Base-by-base conservation (phyloP, 345 rosid species). In the Murraya koenigii region DNA sequence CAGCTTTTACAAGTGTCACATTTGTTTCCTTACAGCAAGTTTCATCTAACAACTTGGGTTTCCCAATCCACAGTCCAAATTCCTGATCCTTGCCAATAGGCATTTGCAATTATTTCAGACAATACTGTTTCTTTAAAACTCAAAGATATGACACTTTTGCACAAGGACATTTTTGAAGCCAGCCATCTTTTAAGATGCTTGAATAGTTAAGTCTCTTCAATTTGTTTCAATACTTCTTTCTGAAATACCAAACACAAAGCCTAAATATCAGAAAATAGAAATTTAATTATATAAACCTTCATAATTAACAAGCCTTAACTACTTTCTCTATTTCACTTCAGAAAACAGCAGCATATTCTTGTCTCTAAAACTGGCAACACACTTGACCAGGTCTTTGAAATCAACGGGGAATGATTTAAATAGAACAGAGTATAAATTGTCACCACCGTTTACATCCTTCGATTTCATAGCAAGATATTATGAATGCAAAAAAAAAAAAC, bases 141-240 rank as follows among this genome's bases (percentile, higher is more conserved):
- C 7, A 56, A 75, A 49, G 75, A 4, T 19, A 35, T 5, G 8
- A 19, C 26, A n/a, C 22, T 52, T 52, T 78, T 25, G 23, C 82
- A 75, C 32, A 35, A 35, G 5, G 71, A 75, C 28, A 60, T n/a
- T 74, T 58, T 71, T 26, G 56, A 75, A 47, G 66, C 61, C 81
- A 80, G 71, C 71, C 61, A 78, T 70, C 23, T 68, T 19, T 35
- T 59, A 58, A 80, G 80, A 38, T 71, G 72, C 36, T 80, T 78
- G 75, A 74, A 80, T 15, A 80, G 63, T 71, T 74, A 75, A 56
- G 83, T 80, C 11, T 71, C 74, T 41, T 63, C 60, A 44, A 66
- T 55, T 72, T 80, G 80, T 71, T 76, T 76, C 65, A 72, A 59
- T 66, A 76, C 62, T 61, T 80, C 74, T 26, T 80, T 74, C 83